Evolutionary conservation across 2,329 filamentous ascomycete species (phyloP), one percentile per base, ranked within the genome.

Genomic region (Talaromyces marneffei): DNA sequence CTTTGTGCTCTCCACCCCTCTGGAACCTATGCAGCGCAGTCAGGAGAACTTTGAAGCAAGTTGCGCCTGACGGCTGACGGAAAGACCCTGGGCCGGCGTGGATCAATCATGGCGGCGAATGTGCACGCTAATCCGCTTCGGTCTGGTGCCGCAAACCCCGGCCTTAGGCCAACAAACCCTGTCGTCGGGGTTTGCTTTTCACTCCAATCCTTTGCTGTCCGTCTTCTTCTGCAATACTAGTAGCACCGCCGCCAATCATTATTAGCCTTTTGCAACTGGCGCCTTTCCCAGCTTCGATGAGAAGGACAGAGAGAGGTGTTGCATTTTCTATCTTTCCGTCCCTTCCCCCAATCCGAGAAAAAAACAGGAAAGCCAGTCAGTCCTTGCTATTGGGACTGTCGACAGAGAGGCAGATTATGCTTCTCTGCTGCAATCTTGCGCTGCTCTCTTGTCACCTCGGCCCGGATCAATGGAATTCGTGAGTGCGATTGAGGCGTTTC

Each of bases 131-230:
- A 63, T 65, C 63, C 57, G 57, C 60, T 62, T 57, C 61, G 54
- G 57, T 62, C 59, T 53, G 37, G 18, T 40, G 52, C 39, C 68
- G 62, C 72, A 74, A 74, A 74, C 69, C 72, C 72, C 72, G 72
- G 69, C 53, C 18, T 55, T 40, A 53, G 50, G 52, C 37, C 40
- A 57, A 57, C 40, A 58, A 56, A 66, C 59, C 48, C 57, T 65
- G 61, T 59, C 60, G 59, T 70, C 72, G 72, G 72, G 72, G 72
- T 74, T 73, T 74, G 72, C 56, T 60, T 52, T 57, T 12, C 20
- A 20, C 44, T 50, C 35, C 35, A 35, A 58, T 55, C 23, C 52
- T 39, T 9, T 54, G 46, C 14, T 50, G 44, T 29, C 46, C 39
- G 18, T 44, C 27, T 33, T 35, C 52, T 23, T 55, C 33, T 63